Percentiles rank a stretch among this genome's conserved stretches.
These are phyloP conservation scores for Passiflora organensis DNA, from an alignment of 345 rosid genomes.

Conservation along the genomic window DNA sequence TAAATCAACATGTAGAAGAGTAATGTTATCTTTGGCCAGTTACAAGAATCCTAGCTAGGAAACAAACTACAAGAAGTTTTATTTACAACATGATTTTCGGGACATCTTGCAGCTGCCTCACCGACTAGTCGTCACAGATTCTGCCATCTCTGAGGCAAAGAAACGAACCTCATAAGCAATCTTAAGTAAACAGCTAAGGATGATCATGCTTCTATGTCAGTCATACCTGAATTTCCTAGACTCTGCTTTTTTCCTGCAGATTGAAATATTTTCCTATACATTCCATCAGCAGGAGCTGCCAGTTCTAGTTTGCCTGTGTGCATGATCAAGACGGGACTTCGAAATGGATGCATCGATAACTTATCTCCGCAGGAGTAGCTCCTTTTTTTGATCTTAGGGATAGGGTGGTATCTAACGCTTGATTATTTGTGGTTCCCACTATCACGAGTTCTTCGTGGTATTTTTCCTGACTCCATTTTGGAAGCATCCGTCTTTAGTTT, in stretches of 20 bases:
- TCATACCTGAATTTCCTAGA: constrained; percentile 1
- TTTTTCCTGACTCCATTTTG: constrained; percentile 20
- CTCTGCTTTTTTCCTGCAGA: constrained; percentile 7
- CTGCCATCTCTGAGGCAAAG: constrained; percentile 11
- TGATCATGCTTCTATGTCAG: not conserved
- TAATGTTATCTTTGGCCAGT: not conserved
- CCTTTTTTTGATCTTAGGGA: not conserved
- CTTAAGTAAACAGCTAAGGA: not conserved
- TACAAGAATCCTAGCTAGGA: not conserved
- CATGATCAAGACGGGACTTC: not conserved
- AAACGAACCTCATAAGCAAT: constrained; percentile 1
- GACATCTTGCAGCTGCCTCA: constrained; percentile 2
- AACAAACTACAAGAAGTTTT: constrained; percentile 6
- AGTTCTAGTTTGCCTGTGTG: not conserved
- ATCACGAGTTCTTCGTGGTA: not conserved
- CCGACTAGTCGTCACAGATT: not conserved
- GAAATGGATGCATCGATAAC: not conserved
- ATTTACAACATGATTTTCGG: constrained; percentile 24
- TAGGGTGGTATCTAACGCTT: not conserved
- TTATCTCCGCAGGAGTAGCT: constrained; percentile 2
- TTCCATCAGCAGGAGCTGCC: not conserved
- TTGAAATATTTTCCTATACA: constrained; percentile 3
- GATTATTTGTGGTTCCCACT: constrained; percentile 16
- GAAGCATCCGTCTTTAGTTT: constrained; percentile 24
- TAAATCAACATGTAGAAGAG: not conserved